phyloP scores from a whole-genome alignment of 1,284 basidiomycete species.

The Sanghuangporus sanghuang region DNA sequence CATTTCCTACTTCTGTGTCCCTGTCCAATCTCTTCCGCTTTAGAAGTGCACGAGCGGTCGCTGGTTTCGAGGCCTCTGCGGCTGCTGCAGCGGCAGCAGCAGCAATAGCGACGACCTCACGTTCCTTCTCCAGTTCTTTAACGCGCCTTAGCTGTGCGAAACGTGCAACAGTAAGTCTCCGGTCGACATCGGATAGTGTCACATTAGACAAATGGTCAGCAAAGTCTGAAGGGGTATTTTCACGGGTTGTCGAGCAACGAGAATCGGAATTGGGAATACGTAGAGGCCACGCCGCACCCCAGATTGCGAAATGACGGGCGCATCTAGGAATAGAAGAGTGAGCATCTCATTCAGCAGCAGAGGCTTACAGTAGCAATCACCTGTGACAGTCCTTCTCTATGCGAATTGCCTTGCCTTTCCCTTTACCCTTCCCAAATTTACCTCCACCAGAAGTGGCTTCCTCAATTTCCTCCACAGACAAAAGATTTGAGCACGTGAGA shows the following conservation, averaged over 20 bases:
- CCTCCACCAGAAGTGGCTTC: conserved; percentile 36
- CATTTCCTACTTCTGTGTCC: conserved; percentile 16
- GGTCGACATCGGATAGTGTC: conserved; percentile 8
- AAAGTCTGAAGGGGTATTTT: conserved; percentile 43
- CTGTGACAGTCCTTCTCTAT: conserved; percentile 65
- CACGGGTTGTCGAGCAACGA: conserved; percentile 41
- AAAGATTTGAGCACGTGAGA: conserved; percentile 24
- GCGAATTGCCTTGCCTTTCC: conserved; percentile 38
- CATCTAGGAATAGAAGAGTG: conserved; percentile 41
- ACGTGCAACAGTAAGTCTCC: conserved; percentile 11
- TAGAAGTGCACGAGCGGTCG: not conserved
- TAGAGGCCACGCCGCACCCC: conserved; percentile 61
- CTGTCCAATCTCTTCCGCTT: conserved; percentile 1
- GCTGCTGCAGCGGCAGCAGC: not conserved
- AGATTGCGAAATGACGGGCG: conserved; percentile 72
- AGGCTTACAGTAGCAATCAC: conserved; percentile 31
- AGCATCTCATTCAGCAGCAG: not conserved
- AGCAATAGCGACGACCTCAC: not conserved
- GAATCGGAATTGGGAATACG: conserved; percentile 49
- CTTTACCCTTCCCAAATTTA: conserved; percentile 39
- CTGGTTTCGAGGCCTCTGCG: not conserved
- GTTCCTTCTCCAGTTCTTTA: not conserved
- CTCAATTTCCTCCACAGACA: conserved; percentile 8
- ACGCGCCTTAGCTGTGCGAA: conserved; percentile 9
- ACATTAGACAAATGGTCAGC: conserved; percentile 4